Base-by-base conservation (phyloP, 108 stramenopile genomes). In the Seminavis robusta region DNA sequence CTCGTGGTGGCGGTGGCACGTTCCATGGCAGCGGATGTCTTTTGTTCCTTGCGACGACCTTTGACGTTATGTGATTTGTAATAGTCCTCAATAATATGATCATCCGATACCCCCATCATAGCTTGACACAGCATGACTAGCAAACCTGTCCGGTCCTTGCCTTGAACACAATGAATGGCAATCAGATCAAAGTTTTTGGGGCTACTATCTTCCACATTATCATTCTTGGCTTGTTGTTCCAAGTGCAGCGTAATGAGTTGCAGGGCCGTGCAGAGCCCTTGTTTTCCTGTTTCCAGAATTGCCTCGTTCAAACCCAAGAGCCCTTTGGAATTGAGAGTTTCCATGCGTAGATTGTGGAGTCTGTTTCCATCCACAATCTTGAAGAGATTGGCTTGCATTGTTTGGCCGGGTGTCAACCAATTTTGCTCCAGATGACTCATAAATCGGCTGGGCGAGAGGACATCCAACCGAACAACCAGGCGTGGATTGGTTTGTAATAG, bases 161-260 rank as follows among this genome's bases (percentile, higher is more conserved):
- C 77, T 45, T 79, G 72, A 0, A 74, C 77, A 57, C 77, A 79
- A 74, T 79, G 77, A 29, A 79, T 47, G 5, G 67, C 34, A 5
- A 61, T 21, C 4, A 15, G 20, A 11, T 23, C 3, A 10, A n/a
- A 40, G n/a, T n/a, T n/a, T n/a, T n/a, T 32, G 8, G 16, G n/a
- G n/a, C n/a, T n/a, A n/a, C n/a, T n/a, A n/a, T n/a, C n/a, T n/a
- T n/a, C n/a, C n/a, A n/a, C n/a, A 28, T 32, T 47, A 24, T 7
- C 29, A 0, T 8, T 27, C 17, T 7, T 40, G 0, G n/a, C 11
- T 8, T 39, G 16, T 27, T 26, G 13, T 32, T 79, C 77, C 32
- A 73, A 27, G 47, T 74, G 48, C 33, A 33, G n/a, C 0, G 73
- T 69, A 1, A 79, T 70, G 10, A 29, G 33, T 19, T 47, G 16